Evolutionary conservation across 108 stramenopile species (phyloP), one percentile per base, ranked within the genome.

Genomic region (Stephanodiscus minutulus): DNA sequence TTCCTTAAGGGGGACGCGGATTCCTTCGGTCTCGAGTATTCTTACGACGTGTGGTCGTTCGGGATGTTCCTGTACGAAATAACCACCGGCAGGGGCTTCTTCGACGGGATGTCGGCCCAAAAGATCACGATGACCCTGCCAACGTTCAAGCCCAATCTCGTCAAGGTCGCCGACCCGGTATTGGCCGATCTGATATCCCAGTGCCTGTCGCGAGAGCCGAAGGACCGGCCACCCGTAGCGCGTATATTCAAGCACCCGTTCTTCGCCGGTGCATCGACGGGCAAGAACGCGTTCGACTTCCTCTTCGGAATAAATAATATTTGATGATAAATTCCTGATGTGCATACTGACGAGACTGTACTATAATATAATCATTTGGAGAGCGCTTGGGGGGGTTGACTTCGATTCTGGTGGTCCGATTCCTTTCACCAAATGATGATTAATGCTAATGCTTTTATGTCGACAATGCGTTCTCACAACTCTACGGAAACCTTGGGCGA

Each of bases 51-150:
- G 55, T 96, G 95, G 95, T 85, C 83, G 31, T 87, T 83, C 27
- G 92, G 95, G 9, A 92, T 96, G 92, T 67, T 96, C 20, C 62
- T 91, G 41, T 87, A 89, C 61, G 91, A 96, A 62, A 68, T 96
- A n/a, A 63, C 82, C 18, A 91, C 86, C 0, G 92, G 92, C 12
- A 27, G 68, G 47, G 85, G 87, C 4, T 91, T 88, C 83, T 96
- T 91, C 72, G 89, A 88, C 50, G 84, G 82, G 13, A 79, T 85
- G 54, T 76, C 67, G 21, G 89, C 90, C 27, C 72, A 79, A 18
- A 78, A 85, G 57, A 93, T 96, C 48, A 96, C 92, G 33, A 90
- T 83, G 55, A 63, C 61, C 47, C 81, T 96, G 8, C 73, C 68
- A 4, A 65, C 61, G 12, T 88, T 89, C 37, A 58, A 64, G 17